phyloP scores from a whole-genome alignment of 169 alveolate genomes.

The Nephromyces sp. region DNA sequence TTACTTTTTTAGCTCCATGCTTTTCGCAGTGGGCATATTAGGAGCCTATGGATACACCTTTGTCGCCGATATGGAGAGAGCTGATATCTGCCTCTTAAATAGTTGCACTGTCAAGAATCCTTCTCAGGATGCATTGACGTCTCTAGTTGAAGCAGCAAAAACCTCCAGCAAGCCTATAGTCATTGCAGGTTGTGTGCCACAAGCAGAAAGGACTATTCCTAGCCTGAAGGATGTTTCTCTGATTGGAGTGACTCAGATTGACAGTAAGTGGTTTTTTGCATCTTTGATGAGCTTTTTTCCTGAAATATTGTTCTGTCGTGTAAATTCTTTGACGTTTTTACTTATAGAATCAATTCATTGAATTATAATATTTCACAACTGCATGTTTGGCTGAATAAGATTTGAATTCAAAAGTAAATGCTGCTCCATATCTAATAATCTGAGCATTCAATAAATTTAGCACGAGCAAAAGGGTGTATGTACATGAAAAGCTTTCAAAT shows the following conservation, averaged over 20 bases:
- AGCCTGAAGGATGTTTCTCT: conserved; percentile 41
- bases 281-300: too few relatives aligned
- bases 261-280: too few relatives aligned
- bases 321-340: too few relatives aligned
- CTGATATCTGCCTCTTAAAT: conserved; percentile 81
- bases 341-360: too few relatives aligned
- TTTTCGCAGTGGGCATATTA: conserved; percentile 31
- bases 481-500: too few relatives aligned
- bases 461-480: too few relatives aligned
- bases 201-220: conserved; percentile 76
- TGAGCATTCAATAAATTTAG: too few relatives aligned
- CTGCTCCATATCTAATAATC: too few relatives aligned
- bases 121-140: conserved; percentile 85
- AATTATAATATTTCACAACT: too few relatives aligned
- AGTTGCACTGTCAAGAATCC: conserved; percentile 98
- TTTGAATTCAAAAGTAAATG: too few relatives aligned
- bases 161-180: conserved; percentile 58
- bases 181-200: conserved; percentile 95
- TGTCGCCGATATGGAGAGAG: conserved; percentile 75
- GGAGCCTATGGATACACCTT: conserved; percentile 49
- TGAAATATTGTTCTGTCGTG: too few relatives aligned
- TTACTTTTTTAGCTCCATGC: not conserved
- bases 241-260: conserved; percentile 54
- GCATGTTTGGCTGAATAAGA: too few relatives aligned
- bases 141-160: conserved; percentile 46